Evolutionary conservation across 2,329 filamentous ascomycete genomes (phyloP).

Genomic region (Akanthomyces dipterigenus): DNA sequence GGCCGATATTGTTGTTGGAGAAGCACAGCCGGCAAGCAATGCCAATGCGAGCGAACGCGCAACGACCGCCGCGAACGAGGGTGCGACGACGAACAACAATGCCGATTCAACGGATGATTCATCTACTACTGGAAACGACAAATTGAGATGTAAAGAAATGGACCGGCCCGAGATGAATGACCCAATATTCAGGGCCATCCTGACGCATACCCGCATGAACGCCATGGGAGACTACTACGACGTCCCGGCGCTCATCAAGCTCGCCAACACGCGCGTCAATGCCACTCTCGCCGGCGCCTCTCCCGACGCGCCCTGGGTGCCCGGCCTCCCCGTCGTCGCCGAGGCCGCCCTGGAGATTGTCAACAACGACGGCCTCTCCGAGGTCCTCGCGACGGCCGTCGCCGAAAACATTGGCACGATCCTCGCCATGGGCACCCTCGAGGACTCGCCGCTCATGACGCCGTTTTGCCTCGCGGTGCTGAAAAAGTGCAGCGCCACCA

Average conservation of each 20-base stretch:
- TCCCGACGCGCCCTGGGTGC: neutral
- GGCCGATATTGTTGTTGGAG: neutral
- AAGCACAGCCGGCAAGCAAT: neutral
- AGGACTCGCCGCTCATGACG: neutral
- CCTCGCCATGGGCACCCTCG: neutral
- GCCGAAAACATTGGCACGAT: neutral
- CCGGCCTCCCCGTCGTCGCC: neutral
- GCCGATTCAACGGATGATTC: neutral
- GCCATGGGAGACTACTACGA: slow-evolving; percentile 1
- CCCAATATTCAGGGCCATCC: neutral
- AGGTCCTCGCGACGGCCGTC: neutral
- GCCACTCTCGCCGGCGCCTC: neutral
- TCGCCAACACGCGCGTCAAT: neutral
- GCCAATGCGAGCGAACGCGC: neutral
- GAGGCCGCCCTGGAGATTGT: neutral
- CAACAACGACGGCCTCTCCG: neutral
- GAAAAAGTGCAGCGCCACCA: neutral
- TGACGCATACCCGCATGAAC: neutral
- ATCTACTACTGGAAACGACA: neutral
- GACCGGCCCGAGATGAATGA: neutral
- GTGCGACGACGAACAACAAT: neutral
- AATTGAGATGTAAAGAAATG: neutral
- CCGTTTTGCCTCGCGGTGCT: neutral
- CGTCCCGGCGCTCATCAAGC: neutral
- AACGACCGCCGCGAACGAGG: neutral